Evolutionary conservation across 345 rosid species (phyloP).

Genomic region (Leavenworthia alabamica): DNA sequence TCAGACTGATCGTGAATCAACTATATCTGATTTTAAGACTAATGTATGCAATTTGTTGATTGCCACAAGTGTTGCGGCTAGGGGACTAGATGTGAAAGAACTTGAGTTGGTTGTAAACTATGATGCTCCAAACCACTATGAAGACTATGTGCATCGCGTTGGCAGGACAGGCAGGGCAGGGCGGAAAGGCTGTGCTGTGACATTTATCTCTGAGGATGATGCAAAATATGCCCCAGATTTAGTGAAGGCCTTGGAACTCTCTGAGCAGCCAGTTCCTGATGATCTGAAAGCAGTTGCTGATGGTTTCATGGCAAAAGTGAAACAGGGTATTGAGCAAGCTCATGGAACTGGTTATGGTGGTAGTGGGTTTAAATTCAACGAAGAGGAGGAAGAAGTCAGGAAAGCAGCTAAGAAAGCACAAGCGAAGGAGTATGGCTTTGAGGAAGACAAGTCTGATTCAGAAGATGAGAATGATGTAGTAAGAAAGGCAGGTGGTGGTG

Average conservation of each 20-base stretch:
- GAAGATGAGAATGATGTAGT: constrained; percentile 93
- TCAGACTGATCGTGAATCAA: constrained; percentile 92
- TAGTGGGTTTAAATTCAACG: constrained; percentile 94
- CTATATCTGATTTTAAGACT: constrained; percentile 85
- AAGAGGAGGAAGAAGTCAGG: constrained; percentile 94
- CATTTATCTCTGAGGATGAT: constrained; percentile 88
- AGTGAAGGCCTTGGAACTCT: constrained; percentile 83
- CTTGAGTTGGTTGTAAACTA: constrained; percentile 85
- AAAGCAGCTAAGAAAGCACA: constrained; percentile 94
- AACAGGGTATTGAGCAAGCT: constrained; percentile 90
- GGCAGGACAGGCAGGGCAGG: constrained; percentile 99
- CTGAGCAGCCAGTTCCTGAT: constrained; percentile 91
- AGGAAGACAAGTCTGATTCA: constrained; percentile 92
- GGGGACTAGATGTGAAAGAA: constrained; percentile 97
- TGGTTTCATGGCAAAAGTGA: constrained; percentile 86
- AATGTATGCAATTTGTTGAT: constrained; percentile 81
- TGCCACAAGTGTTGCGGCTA: constrained; percentile 93
- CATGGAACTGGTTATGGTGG: constrained; percentile 99
- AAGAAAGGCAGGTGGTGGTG: constrained; percentile 75
- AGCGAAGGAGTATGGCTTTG: constrained; percentile 92
- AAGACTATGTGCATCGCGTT: constrained; percentile 96
- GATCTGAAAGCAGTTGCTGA: constrained; percentile 86
- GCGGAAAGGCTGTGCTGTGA: constrained; percentile 85
- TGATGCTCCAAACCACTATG: constrained; percentile 92
- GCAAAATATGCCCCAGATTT: constrained; percentile 97